Evolutionary conservation across 306 rosid species (phyloP).

Genomic region (Dryas octopetala): DNA sequence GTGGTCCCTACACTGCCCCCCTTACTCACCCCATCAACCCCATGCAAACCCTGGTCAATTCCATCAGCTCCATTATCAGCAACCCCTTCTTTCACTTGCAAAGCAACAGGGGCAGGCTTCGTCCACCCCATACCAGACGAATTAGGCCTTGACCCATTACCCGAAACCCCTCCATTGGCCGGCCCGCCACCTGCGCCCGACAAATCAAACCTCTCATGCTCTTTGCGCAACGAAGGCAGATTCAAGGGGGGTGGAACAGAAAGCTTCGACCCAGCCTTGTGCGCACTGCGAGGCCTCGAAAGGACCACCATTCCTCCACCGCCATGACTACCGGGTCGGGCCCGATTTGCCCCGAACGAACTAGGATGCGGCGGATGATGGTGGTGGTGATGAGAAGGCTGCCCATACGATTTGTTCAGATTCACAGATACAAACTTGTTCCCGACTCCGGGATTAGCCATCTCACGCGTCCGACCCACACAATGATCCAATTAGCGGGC

Average conservation of each 20-base stretch:
- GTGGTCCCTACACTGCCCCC: constrained; percentile 46
- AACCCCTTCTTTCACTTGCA: constrained; percentile 50
- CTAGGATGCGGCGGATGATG: constrained; percentile 39
- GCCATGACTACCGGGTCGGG: constrained; percentile 47
- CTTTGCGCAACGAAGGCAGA: constrained; percentile 83
- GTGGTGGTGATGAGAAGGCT: constrained; percentile 50
- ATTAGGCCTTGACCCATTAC: constrained; percentile 66
- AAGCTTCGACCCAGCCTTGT: constrained; percentile 87
- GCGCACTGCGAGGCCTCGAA: constrained; percentile 90
- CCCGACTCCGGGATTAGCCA: constrained; percentile 91
- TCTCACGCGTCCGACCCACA: constrained; percentile 44
- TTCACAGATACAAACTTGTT: constrained; percentile 83
- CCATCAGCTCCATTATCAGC: constrained; percentile 46
- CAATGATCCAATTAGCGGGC: constrained; percentile 43
- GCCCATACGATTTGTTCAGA: constrained; percentile 97
- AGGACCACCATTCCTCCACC: constrained; percentile 79
- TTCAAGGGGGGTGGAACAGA: constrained; percentile 99
- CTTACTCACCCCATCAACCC: constrained; percentile 35
- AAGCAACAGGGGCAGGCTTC: constrained; percentile 45
- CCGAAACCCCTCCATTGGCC: constrained; percentile 58
- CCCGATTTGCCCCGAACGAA: constrained; percentile 51
- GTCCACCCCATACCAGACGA: constrained; percentile 95
- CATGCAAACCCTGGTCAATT: constrained; percentile 36
- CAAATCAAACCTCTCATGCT: constrained; percentile 84
- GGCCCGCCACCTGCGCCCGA: constrained; percentile 64